Evolutionary conservation across 345 rosid species (phyloP).

Genomic region (Syzygium oleosum): DNA sequence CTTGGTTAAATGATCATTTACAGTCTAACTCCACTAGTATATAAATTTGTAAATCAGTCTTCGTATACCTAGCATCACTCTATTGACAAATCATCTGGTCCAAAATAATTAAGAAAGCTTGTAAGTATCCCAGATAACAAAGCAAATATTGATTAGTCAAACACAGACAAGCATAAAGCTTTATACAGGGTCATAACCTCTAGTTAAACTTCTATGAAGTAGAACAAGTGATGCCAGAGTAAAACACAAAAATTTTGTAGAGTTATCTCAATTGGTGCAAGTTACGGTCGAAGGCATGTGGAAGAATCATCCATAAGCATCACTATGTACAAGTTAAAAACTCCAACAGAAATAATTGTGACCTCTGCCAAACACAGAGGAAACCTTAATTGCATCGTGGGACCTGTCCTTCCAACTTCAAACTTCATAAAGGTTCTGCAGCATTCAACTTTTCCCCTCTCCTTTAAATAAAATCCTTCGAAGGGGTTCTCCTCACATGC

Average conservation of each 20-base stretch:
- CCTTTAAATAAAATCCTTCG: background rate
- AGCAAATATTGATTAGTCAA: background rate
- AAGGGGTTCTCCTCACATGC: background rate
- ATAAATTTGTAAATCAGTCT: background rate
- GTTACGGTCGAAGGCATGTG: background rate
- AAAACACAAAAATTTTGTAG: background rate
- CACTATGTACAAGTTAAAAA: background rate
- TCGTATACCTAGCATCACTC: background rate
- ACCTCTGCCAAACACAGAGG: background rate
- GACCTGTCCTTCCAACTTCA: background rate
- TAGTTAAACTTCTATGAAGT: background rate
- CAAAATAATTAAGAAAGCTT: background rate
- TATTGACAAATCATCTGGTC: background rate
- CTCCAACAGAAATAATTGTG: background rate
- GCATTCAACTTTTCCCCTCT: background rate
- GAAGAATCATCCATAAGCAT: background rate
- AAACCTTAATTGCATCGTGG: background rate
- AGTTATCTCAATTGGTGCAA: background rate
- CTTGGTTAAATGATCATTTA: background rate
- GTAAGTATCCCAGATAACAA: background rate
- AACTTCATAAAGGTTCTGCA: background rate
- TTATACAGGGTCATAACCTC: background rate
- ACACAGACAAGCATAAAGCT: background rate
- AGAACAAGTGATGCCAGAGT: background rate
- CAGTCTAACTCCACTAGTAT: background rate